These are phyloP conservation scores for Posidonia australis DNA, from an alignment of 106 monocot species.

Conservation along the genomic window DNA sequence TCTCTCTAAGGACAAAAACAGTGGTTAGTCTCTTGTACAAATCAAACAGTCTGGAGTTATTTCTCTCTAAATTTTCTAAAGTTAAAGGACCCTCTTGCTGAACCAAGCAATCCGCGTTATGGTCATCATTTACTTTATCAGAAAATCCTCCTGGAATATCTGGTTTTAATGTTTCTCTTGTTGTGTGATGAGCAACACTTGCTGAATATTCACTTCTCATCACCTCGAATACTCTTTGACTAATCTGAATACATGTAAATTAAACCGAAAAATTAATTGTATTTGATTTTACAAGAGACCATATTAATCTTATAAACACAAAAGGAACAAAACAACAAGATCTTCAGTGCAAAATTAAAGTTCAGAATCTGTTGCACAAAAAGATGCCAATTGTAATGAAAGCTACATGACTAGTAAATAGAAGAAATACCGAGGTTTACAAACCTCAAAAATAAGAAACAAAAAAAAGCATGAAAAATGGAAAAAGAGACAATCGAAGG, in stretches of 20 bases:
- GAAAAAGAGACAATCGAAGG: no score
- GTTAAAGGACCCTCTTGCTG: slow-evolving; percentile 1
- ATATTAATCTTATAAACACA: no score
- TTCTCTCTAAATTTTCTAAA: slow-evolving; percentile 5
- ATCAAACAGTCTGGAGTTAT: slow-evolving; percentile 46
- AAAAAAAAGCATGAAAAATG: no score
- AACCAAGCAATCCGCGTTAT: neutral
- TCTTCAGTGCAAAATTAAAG: no score
- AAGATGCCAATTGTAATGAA: no score
- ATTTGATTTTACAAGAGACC: no score
- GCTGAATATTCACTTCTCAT: slow-evolving; percentile 32
- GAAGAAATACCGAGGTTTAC: no score
- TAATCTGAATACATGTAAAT: slow-evolving; percentile 41
- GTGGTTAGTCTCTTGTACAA: slow-evolving; percentile 88
- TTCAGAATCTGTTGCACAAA: no score
- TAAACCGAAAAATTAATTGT: no score
- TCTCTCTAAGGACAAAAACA: slow-evolving; percentile 48
- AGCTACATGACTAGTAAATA: no score
- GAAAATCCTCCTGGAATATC: neutral
- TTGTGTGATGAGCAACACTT: neutral
- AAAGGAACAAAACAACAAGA: no score
- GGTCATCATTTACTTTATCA: neutral
- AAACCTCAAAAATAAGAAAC: no score
- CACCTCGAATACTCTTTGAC: slow-evolving; percentile 71
- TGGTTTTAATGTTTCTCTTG: neutral